Base-by-base conservation (phyloP, 2,329 filamentous ascomycete species). In the Lecanicillium sp. region DNA sequence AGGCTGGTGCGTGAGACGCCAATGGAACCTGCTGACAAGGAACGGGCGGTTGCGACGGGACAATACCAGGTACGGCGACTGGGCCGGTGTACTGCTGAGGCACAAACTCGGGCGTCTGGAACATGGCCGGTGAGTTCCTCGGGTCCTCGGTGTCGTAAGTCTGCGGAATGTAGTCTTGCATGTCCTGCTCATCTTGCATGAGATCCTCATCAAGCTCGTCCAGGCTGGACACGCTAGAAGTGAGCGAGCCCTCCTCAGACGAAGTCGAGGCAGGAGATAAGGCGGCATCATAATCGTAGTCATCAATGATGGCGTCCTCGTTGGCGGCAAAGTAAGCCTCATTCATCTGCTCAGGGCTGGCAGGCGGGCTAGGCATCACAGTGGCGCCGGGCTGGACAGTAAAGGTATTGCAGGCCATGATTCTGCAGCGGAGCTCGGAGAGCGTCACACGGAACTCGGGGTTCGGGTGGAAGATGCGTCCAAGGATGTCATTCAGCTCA, bases 401-500 rank as follows among this genome's bases (percentile, higher is more conserved):
- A 59, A 95, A 87, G 47, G 71, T 69, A 22, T 80, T 70, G 68
- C 89, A 95, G 46, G 78, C 72, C 52, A 83, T 59, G 57, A 96
- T 92, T 56, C 83, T 70, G 48, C 77, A 71, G 54, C 83, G 80
- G 40, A 98, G 74, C 63, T 95, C 85, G 40, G 78, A 65, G 46
- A 98, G 74, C 41, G 80, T 82, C 55, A 94, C 89, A 59, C 92
- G 75, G 58, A 86, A 78, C 52, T 80, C 73, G 41, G 92, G 89
- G 62, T 92, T 81, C 59, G 80, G 78, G 55, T 90, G 82, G 61
- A 98, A 98, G 52, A 96, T 85, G 54, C 83, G 78, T 49, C 79
- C 80, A 52, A 98, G 67, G 47, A 98, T 94, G 56, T 77, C 71
- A 66, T 95, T 89, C 58, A 96, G 73, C 57, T 95, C 89, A 57